A percentile compares a stretch with the other conserved stretches of the same genome.
phyloP scores from a whole-genome alignment of 1,284 basidiomycete species.

The Tilletia walkeri region DNA sequence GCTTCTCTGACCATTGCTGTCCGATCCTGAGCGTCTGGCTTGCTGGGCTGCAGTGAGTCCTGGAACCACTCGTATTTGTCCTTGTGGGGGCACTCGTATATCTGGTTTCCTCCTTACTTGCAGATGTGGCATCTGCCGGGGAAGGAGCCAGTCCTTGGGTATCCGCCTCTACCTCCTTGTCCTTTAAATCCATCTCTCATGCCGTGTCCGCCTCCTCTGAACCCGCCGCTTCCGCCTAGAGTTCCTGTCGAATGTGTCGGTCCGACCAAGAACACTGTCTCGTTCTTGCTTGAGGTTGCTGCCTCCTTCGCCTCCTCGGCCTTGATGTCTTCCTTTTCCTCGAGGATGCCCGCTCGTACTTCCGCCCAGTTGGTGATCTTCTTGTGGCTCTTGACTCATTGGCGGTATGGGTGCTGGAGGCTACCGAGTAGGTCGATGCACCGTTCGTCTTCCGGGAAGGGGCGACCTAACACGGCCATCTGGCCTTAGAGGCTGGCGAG shows the following conservation, averaged over 20 bases:
- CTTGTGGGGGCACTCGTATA: conserved; percentile 3
- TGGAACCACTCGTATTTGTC: conserved; percentile 1
- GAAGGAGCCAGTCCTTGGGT: no score
- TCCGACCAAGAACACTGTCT: conserved; percentile 1
- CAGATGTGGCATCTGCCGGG: neutral
- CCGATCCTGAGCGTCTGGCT: neutral
- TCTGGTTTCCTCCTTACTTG: neutral
- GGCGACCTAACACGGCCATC: neutral
- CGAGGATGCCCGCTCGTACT: neutral
- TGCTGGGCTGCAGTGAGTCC: neutral
- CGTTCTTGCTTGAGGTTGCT: neutral
- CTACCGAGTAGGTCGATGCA: neutral
- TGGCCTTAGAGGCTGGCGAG: neutral
- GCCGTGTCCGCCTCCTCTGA: neutral
- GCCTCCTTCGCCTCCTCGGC: neutral
- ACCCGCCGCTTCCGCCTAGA: neutral
- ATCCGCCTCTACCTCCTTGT: neutral
- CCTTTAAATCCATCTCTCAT: neutral
- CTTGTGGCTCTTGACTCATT: neutral
- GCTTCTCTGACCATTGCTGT: neutral
- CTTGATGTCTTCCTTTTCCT: neutral
- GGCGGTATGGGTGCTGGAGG: neutral
- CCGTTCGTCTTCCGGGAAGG: neutral
- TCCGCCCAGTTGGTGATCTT: neutral
- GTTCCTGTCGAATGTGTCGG: neutral